A percentile compares a stretch with the other conserved stretches of the same genome.
These are phyloP conservation scores for Wickerhamiella kurtzmanii DNA, from an alignment of 805 yeast genomes.

Conservation along the genomic window DNA sequence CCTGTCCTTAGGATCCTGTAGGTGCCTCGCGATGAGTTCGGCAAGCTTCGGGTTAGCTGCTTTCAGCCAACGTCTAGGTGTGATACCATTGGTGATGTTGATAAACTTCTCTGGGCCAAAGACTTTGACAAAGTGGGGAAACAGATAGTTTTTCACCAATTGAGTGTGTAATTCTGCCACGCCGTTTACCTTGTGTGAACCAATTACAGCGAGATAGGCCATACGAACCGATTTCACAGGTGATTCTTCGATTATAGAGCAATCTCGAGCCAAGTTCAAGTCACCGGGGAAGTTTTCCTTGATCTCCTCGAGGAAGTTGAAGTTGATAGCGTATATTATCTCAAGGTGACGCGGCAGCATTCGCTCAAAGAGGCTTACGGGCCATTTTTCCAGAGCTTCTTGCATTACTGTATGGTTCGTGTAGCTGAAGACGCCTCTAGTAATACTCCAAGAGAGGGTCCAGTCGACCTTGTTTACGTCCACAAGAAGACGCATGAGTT, in stretches of 20 bases:
- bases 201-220: constrained; percentile 85
- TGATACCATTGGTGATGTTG: constrained; percentile 88
- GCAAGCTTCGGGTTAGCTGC: constrained; percentile 83
- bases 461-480: constrained; percentile 72
- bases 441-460: constrained; percentile 79
- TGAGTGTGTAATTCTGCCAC: constrained; percentile 93
- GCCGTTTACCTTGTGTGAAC: constrained; percentile 88
- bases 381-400: constrained; percentile 95
- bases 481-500: constrained; percentile 70
- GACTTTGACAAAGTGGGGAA: constrained; percentile 74
- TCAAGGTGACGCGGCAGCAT: constrained; percentile 85
- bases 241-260: constrained; percentile 76
- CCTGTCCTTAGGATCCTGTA: constrained; percentile 51
- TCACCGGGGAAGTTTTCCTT: constrained; percentile 68
- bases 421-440: constrained; percentile 69
- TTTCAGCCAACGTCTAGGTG: constrained; percentile 92
- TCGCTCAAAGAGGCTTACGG: constrained; percentile 62
- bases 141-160: constrained; percentile 74
- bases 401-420: constrained; percentile 92
- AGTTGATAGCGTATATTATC: constrained; percentile 75
- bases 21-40: constrained; percentile 45
- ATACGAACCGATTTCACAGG: constrained; percentile 72
- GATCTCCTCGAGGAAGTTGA: constrained; percentile 61
- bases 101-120: constrained; percentile 76
- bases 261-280: constrained; percentile 46